A percentile compares a stretch with the other conserved stretches of the same genome.
Evolutionary conservation across 306 rosid genomes (phyloP).

Genomic region (Cajanus cajan): DNA sequence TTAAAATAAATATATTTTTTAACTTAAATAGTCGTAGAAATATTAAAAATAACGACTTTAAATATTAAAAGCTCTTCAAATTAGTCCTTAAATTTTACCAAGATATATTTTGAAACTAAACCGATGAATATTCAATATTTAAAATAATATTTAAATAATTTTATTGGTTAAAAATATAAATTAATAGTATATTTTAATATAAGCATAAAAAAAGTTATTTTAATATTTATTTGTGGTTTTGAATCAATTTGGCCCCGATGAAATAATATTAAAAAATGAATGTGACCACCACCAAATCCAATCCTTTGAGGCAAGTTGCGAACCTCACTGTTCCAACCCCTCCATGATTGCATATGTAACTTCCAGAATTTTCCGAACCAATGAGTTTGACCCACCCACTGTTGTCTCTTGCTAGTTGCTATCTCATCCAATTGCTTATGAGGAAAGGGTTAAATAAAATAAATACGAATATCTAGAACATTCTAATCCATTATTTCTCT

Average conservation of each 20-base stretch:
- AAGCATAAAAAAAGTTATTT: too few relatives aligned
- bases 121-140: too few relatives aligned
- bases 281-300: not conserved
- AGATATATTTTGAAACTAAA: too few relatives aligned
- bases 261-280: not conserved
- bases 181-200: too few relatives aligned
- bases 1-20: too few relatives aligned
- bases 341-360: slow-evolving; percentile 7
- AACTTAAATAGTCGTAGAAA: too few relatives aligned
- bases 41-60: too few relatives aligned
- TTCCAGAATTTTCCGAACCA: slow-evolving; percentile 57
- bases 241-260: not conserved
- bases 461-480: slow-evolving; percentile 36
- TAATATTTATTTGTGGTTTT: not conserved
- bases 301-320: not conserved
- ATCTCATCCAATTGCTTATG: not conserved
- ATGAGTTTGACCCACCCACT: slow-evolving; percentile 11
- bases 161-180: too few relatives aligned
- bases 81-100: too few relatives aligned
- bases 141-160: too few relatives aligned
- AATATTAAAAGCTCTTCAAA: too few relatives aligned
- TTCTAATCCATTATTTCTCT: slow-evolving; percentile 4
- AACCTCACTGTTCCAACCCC: not conserved
- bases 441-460: slow-evolving; percentile 2
- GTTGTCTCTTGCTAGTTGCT: too few relatives aligned